Percentiles rank a stretch among this genome's conserved stretches.
phyloP scores from a whole-genome alignment of 768 basidiomycete genomes.

The Cubamyces sp. region DNA sequence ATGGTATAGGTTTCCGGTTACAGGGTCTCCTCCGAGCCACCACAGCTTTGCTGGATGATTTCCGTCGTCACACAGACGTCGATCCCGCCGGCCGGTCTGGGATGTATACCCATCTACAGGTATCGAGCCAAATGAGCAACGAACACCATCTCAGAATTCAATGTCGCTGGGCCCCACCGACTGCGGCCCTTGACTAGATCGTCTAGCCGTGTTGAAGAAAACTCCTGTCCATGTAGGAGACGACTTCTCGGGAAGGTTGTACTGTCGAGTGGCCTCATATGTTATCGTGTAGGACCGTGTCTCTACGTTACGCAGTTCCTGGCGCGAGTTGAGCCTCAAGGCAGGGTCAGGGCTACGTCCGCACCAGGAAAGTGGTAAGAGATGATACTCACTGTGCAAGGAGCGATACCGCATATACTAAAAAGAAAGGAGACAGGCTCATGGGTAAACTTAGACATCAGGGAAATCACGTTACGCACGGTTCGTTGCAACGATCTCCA shows the following conservation, averaged over 20 bases:
- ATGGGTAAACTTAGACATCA: accelerated
- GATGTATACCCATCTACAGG: neutral
- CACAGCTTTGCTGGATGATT: too few species aligned
- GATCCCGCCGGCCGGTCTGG: neutral
- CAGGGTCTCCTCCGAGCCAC: too few species aligned
- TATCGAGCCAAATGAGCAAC: neutral
- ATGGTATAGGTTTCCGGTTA: too few species aligned
- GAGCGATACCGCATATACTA: slow-evolving; percentile 12
- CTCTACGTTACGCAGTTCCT: neutral
- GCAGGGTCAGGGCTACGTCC: neutral
- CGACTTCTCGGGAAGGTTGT: neutral
- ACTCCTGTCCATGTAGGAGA: neutral
- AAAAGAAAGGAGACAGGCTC: neutral
- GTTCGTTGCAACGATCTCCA: slow-evolving; percentile 9
- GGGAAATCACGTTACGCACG: neutral
- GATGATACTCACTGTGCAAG: neutral
- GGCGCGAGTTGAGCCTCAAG: slow-evolving; percentile 1
- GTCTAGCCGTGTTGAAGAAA: neutral
- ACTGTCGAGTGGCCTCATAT: neutral
- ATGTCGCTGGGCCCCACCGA: neutral
- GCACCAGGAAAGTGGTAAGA: neutral
- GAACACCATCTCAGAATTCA: neutral
- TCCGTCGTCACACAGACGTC: neutral
- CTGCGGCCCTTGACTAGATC: neutral
- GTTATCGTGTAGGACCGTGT: too few species aligned